These are phyloP conservation scores for Santalum album DNA, from an alignment of 164 flowering plant genomes.

Conservation along the genomic window DNA sequence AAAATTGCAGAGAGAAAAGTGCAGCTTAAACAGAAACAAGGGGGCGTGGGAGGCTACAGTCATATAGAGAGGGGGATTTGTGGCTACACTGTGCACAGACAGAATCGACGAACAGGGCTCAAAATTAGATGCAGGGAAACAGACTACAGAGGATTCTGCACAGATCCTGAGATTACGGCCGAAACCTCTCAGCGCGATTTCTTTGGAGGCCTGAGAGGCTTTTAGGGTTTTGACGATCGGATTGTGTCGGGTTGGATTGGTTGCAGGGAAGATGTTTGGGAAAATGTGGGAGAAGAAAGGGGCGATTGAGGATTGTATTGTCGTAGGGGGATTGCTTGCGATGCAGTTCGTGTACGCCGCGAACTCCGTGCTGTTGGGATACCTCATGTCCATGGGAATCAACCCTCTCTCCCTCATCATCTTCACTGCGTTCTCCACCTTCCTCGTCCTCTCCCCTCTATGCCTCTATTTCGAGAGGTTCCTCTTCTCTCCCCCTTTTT, in stretches of 20 bases:
- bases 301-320: slow-evolving; percentile 25
- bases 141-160: too few species aligned
- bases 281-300: slow-evolving; percentile 4
- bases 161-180: too few species aligned
- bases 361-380: slow-evolving; percentile 34
- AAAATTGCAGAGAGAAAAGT: too few species aligned
- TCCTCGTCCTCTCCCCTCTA: slow-evolving; percentile 42
- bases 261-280: background rate
- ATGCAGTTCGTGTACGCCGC: slow-evolving; percentile 47
- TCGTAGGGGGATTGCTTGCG: slow-evolving; percentile 33
- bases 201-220: too few species aligned
- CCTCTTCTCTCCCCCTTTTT: background rate
- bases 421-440: slow-evolving; percentile 39
- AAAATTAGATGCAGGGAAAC: too few species aligned
- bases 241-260: background rate
- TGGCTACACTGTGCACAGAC: too few species aligned
- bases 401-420: slow-evolving; percentile 35
- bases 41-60: too few species aligned
- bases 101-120: too few species aligned
- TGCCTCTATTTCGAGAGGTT: slow-evolving; percentile 46
- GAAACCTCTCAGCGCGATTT: too few species aligned
- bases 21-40: too few species aligned
- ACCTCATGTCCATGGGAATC: slow-evolving; percentile 43
- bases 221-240: too few species aligned
- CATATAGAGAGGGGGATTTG: too few species aligned